Evolutionary conservation across 1,284 basidiomycete species (phyloP).

Genomic region (Cutaneotrichosporon cyanovorans): DNA sequence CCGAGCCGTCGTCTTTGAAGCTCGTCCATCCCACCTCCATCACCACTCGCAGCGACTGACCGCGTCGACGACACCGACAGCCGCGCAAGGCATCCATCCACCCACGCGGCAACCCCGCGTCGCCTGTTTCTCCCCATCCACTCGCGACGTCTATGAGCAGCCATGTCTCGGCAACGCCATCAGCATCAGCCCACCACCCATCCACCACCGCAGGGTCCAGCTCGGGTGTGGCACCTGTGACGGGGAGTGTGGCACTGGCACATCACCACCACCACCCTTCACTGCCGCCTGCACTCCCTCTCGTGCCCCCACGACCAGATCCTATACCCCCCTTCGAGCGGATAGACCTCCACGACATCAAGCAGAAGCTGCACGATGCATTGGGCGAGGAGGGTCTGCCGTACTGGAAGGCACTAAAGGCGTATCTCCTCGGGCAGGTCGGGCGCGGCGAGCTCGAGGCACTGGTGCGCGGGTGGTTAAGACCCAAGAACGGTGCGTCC

Average conservation of each 20-base stretch:
- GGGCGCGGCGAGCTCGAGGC: constrained; percentile 35
- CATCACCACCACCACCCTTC: too few species aligned
- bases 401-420: constrained; percentile 44
- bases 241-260: not conserved
- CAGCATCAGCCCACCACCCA: constrained; percentile 31
- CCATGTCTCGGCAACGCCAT: constrained; percentile 58
- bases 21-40: not conserved
- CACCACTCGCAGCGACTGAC: not conserved
- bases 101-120: not conserved
- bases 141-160: constrained; percentile 11
- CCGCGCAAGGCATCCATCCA: constrained; percentile 5
- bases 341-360: constrained; percentile 49
- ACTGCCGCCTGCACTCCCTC: constrained; percentile 17
- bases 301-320: constrained; percentile 41
- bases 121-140: not conserved
- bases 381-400: constrained; percentile 61
- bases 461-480: constrained; percentile 36
- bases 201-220: constrained; percentile 48
- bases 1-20: not conserved
- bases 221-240: constrained; percentile 49
- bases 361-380: constrained; percentile 69
- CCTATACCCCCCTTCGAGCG: constrained; percentile 26
- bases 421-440: constrained; percentile 41
- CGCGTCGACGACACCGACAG: not conserved
- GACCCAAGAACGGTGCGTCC: constrained; percentile 33